Evolutionary conservation across 345 rosid genomes (phyloP).

Genomic region (Eucalyptus polyanthemos): DNA sequence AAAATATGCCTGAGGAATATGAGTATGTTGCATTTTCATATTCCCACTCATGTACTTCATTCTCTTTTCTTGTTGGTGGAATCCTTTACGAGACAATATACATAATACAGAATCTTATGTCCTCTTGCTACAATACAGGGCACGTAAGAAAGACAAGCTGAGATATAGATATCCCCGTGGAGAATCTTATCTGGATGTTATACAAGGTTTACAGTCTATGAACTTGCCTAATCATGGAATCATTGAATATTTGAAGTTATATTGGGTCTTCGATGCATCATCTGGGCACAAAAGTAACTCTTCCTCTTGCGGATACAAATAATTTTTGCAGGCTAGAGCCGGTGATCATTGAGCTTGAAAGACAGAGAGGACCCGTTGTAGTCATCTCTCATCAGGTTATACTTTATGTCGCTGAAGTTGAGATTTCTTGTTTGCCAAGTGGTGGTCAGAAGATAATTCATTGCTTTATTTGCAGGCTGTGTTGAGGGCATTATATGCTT

Average conservation of each 20-base stretch:
- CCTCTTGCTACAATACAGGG: conserved; percentile 17
- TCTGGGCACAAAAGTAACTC: background rate
- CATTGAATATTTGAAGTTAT: background rate
- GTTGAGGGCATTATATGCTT: conserved; percentile 95
- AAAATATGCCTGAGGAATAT: conserved; percentile 95
- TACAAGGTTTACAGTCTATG: conserved; percentile 54
- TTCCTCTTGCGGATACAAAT: background rate
- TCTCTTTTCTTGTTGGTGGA: background rate
- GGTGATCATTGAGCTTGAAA: conserved; percentile 93
- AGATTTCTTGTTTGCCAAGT: background rate
- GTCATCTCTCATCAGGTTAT: conserved; percentile 96
- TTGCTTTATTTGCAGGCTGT: conserved; percentile 60
- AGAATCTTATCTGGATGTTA: conserved; percentile 98
- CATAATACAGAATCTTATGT: background rate
- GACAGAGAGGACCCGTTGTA: conserved; percentile 97
- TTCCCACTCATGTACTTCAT: background rate
- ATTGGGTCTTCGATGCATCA: background rate
- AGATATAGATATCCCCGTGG: conserved; percentile 97
- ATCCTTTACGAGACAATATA: background rate
- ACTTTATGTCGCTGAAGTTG: background rate
- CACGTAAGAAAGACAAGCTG: conserved; percentile 85
- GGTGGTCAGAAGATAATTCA: background rate
- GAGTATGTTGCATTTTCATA: conserved; percentile 36
- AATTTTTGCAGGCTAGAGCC: conserved; percentile 79
- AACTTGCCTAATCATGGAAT: background rate